These are phyloP conservation scores for Thermothelomyces thermophilus DNA, from an alignment of 2,329 filamentous ascomycete genomes.

Conservation along the genomic window DNA sequence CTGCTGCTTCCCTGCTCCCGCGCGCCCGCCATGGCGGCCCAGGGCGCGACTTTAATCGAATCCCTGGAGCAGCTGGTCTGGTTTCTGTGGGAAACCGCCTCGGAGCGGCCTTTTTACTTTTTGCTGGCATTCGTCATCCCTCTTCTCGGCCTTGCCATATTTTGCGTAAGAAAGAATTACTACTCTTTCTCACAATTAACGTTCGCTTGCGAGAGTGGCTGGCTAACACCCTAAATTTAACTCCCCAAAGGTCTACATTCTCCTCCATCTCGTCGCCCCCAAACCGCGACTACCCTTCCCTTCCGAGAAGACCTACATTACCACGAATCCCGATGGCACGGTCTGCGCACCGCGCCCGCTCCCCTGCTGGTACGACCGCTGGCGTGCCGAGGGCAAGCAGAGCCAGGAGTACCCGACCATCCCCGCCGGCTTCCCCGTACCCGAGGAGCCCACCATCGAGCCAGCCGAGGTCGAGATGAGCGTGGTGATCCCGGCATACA, in stretches of 20 bases:
- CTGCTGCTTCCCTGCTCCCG: conserved; percentile 8
- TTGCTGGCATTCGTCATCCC: conserved; percentile 33
- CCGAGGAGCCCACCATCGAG: conserved; percentile 56
- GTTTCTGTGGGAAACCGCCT: conserved; percentile 32
- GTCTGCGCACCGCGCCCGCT: conserved; percentile 45
- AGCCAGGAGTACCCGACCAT: conserved; percentile 34
- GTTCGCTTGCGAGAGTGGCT: too few species aligned
- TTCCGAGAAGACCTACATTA: conserved; percentile 82
- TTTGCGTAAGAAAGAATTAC: conserved; percentile 36
- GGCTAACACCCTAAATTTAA: background rate
- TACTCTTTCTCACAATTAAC: too few species aligned
- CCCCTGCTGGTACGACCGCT: conserved; percentile 82
- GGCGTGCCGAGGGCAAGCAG: conserved; percentile 54
- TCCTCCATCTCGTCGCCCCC: conserved; percentile 71
- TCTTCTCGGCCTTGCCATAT: conserved; percentile 31
- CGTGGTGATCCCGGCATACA: conserved; percentile 91
- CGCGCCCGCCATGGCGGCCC: conserved; percentile 12
- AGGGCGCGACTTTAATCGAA: conserved; percentile 21
- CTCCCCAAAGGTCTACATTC: conserved; percentile 44
- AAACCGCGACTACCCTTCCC: conserved; percentile 65
- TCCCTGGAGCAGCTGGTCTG: conserved; percentile 32
- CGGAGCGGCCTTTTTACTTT: conserved; percentile 35
- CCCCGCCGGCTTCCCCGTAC: conserved; percentile 35
- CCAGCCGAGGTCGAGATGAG: conserved; percentile 78
- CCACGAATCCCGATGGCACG: conserved; percentile 59